A percentile compares a stretch with the other conserved stretches of the same genome.
Evolutionary conservation across 805 yeast genomes (phyloP).

Genomic region (Yamadazyma sp.): DNA sequence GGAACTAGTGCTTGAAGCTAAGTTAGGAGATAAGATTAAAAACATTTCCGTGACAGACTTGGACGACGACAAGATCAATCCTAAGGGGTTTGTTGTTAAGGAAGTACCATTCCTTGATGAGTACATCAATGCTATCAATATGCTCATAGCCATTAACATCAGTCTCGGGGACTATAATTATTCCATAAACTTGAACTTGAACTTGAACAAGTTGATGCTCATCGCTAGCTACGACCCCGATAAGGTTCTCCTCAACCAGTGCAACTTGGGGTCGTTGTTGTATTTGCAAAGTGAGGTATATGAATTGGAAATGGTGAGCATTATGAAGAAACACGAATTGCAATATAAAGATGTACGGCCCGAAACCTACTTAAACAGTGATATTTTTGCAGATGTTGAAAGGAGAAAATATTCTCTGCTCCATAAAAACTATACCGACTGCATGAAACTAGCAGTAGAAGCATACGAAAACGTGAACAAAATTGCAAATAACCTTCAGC

Average conservation of each 20-base stretch:
- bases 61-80: slow-evolving; percentile 3
- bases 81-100: neutral
- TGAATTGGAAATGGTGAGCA: slow-evolving; percentile 35
- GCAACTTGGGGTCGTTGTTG: slow-evolving; percentile 67
- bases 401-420: slow-evolving; percentile 23
- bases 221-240: slow-evolving; percentile 66
- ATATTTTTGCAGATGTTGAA: neutral
- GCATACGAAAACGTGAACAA: slow-evolving; percentile 38
- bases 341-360: slow-evolving; percentile 16
- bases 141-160: slow-evolving; percentile 68
- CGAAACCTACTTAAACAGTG: slow-evolving; percentile 23
- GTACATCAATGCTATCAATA: slow-evolving; percentile 72
- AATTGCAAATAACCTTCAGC: slow-evolving; percentile 24
- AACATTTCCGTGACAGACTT: slow-evolving; percentile 5
- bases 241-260: slow-evolving; percentile 62
- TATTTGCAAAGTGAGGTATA: slow-evolving; percentile 66
- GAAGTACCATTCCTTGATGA: slow-evolving; percentile 58
- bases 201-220: slow-evolving; percentile 72
- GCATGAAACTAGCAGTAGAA: slow-evolving; percentile 30
- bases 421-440: slow-evolving; percentile 19
- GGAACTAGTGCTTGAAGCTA: slow-evolving; percentile 58
- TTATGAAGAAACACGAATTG: slow-evolving; percentile 34
- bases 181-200: slow-evolving; percentile 60
- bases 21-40: slow-evolving; percentile 24
- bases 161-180: slow-evolving; percentile 64